Conservation (phyloP, 371 early-diverging fungal genomes). For the Neoconidiobolus thromboides region DNA sequence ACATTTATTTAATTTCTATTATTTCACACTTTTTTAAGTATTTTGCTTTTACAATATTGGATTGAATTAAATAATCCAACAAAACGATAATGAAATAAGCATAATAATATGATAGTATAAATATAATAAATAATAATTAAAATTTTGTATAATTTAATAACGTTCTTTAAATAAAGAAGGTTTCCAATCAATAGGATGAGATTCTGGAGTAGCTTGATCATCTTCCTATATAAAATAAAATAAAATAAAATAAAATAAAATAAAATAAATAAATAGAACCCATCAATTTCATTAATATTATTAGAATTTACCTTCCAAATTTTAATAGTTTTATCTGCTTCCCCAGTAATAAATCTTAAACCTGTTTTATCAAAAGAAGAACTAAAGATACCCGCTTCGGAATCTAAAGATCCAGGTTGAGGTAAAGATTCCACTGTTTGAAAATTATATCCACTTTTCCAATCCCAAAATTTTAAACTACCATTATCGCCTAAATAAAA, state of each 20-base stretch:
- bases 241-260: not conserved
- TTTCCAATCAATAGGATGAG: conserved; percentile 44
- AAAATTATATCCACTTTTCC: conserved; percentile 87
- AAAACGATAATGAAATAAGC: no score
- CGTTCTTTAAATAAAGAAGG: conserved; percentile 20
- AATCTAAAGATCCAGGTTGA: conserved; percentile 92
- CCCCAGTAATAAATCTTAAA: conserved; percentile 85
- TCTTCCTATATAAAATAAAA: not conserved
- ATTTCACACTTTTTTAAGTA: no score
- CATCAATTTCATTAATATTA: not conserved
- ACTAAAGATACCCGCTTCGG: conserved; percentile 87
- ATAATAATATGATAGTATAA: no score
- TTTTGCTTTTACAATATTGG: no score
- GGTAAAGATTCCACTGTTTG: conserved; percentile 64
- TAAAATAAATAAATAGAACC: not conserved
- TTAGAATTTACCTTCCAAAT: conserved; percentile 52
- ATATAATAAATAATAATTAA: no score
- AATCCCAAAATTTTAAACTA: conserved; percentile 89
- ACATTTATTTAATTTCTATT: no score
- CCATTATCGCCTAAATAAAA: conserved; percentile 60
- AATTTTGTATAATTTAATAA: conserved; percentile 9
- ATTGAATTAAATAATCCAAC: no score
- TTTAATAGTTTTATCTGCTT: conserved; percentile 97
- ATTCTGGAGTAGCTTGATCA: conserved; percentile 15
- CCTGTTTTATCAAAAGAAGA: conserved; percentile 91